Base-by-base conservation (phyloP, 805 yeast genomes). In the Saccharomycopsis vini region DNA sequence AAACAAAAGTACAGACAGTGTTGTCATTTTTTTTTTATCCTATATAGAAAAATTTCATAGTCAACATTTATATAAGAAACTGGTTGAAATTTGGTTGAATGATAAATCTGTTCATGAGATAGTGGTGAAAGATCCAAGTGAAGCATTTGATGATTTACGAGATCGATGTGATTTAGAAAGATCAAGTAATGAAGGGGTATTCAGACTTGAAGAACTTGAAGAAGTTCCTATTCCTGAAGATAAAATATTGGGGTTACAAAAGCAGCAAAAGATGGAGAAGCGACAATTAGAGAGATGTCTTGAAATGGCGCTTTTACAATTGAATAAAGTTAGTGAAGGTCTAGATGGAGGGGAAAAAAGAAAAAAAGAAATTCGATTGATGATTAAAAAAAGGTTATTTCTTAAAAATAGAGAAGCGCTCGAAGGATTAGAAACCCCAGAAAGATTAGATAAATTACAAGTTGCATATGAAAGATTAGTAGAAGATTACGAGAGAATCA, bases 71-170 rank as follows among this genome's bases (percentile, higher is more conserved):
- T 90, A 90, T 58, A 62, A 67, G 9, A 48, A 69, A 0, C 61
- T 92, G 5, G 68, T 73, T 44, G 64, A 69, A 2, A 50, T 59
- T 36, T 87, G 95, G 83, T 52, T 67, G 3, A 51, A 55, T 0
- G 82, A 84, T 50, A 55, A 58, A 0, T 47, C 56, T 1, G 75
- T 88, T 20, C 62, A 64, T 28, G 95, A 89, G 54, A 71, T 92
- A 32, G 86, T 90, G 0, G 87, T 92, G 3, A 97, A 92, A 59
- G 98, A 92, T 59, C 97, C 97, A 2, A 84, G 82, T 56, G 96
- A 88, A 57, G 76, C 77, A 29, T 90, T 92, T 62, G 98, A 92
- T 57, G 94, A 85, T 56, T 66, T 92, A 52, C 71, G 98, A 46
- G 97, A 92, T 58, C 67, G 90, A 26, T 72, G 79, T 50, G 97